Evolutionary conservation across 2,329 filamentous ascomycete genomes (phyloP).

Genomic region (Scopulariopsis brevicaulis): DNA sequence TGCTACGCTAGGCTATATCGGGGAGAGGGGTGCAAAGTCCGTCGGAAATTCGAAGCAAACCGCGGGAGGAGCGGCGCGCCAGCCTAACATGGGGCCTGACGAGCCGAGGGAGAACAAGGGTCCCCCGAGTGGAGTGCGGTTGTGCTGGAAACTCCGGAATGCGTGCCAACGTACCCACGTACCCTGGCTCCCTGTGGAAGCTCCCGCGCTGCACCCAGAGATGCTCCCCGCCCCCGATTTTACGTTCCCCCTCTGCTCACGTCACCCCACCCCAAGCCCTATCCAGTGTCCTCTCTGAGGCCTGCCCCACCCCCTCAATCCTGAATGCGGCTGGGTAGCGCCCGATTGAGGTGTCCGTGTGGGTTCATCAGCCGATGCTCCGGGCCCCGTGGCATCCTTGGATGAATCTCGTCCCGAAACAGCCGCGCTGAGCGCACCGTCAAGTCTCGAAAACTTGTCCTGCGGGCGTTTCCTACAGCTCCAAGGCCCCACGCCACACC

Average conservation of each 20-base stretch:
- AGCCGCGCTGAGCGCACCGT: not conserved
- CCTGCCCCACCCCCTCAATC: not conserved
- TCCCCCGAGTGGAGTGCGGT: not conserved
- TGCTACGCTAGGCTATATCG: not conserved
- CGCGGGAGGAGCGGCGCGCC: not conserved
- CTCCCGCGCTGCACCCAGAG: not conserved
- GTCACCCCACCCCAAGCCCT: not conserved
- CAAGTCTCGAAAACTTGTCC: not conserved
- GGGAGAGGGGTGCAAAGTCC: not conserved
- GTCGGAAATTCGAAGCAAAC: not conserved
- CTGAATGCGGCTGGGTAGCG: not conserved
- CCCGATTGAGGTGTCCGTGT: not conserved
- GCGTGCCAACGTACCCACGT: not conserved
- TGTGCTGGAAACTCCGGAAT: not conserved
- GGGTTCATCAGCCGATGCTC: not conserved
- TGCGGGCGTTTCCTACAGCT: not conserved
- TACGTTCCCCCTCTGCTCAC: not conserved
- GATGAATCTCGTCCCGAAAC: conserved; percentile 1
- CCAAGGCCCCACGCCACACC: not conserved
- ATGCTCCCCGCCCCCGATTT: not conserved
- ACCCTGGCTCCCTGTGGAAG: not conserved
- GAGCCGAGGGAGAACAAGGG: not conserved
- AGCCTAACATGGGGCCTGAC: not conserved
- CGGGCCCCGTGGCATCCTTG: not conserved
- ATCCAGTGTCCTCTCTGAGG: not conserved